Base-by-base conservation (phyloP, 2,329 filamentous ascomycete genomes). In the Cladophialophora bantiana region DNA sequence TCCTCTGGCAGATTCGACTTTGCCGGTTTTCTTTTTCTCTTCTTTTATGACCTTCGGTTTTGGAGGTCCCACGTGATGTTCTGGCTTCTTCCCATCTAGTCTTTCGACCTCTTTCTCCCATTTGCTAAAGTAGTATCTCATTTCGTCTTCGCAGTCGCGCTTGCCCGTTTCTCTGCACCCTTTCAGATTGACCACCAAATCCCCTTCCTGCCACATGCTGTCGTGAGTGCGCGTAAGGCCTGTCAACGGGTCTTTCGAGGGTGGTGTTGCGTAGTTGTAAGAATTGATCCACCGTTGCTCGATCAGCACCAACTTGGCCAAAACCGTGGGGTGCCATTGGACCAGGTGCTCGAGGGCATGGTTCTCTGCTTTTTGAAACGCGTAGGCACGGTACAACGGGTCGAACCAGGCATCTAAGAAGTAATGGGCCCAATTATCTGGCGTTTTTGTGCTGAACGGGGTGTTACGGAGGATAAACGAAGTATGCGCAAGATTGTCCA, bases 341-440 rank as follows among this genome's bases (percentile, higher is more conserved):
- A 92, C 88, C 72, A 94, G 90, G 76, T 95, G 92, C 79, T 94
- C 91, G 82, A 99, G 80, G 59, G 94, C 94, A 82, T 99, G 94
- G 31, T 85, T 87, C 79, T 99, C 95, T 0, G 93, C 94, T 78
- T 96, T 97, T 75, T 96, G 92, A 75, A 99, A 99, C 76, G 97
- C 96, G 81, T 99, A 99, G 72, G 85, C 91, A 70, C 94, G 86
- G 80, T 96, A 99, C 52, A 98, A 82, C 56, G 95, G 95, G 77
- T 98, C 93, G 75, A 95, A 96, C 95, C 95, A 99, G 0, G 92
- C 90, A 77, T 99, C 95, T 18, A 98, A 80, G 75, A 99, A 92
- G 82, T 91, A 99, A 75, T 90, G 91, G 53, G 92, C 91, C 92
- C 94, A 99, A 63, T 95, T 92, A 26, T 94, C 93, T 26, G 68